Evolutionary conservation across 2,329 filamentous ascomycete genomes (phyloP).

Genomic region (Ophiostoma ulmi): DNA sequence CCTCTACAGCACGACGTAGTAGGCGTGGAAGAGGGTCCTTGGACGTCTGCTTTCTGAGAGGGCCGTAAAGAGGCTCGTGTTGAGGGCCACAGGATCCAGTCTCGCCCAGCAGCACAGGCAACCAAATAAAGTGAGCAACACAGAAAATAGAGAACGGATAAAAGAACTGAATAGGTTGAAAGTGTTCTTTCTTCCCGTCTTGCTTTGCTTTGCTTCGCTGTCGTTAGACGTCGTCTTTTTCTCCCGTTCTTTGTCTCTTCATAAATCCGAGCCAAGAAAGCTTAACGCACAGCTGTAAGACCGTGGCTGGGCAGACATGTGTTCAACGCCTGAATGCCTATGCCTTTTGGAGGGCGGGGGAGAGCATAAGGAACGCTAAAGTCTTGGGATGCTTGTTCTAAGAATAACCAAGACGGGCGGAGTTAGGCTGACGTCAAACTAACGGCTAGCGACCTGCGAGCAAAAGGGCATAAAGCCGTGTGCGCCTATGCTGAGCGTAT

Average conservation of each 20-base stretch:
- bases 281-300: neutral
- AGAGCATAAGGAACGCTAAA: neutral
- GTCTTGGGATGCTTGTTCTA: conserved; percentile 8
- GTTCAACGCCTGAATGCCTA: neutral
- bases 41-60: neutral
- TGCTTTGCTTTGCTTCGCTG: neutral
- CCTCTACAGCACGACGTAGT: neutral
- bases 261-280: conserved; percentile 10
- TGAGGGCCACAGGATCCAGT: neutral
- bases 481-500: neutral
- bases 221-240: neutral
- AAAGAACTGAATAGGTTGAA: neutral
- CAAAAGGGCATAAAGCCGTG: conserved; percentile 2
- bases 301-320: neutral
- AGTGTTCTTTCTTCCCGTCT: neutral
- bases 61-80: neutral
- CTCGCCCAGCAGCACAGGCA: neutral
- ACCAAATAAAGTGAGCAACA: neutral
- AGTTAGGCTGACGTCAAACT: neutral
- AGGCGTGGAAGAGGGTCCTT: neutral
- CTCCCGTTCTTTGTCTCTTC: neutral
- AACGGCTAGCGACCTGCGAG: neutral
- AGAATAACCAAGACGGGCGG: conserved; percentile 5
- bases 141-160: neutral
- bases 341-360: neutral